Conservation (phyloP, 768 basidiomycete species). For the Paxillus rubicundulus region DNA sequence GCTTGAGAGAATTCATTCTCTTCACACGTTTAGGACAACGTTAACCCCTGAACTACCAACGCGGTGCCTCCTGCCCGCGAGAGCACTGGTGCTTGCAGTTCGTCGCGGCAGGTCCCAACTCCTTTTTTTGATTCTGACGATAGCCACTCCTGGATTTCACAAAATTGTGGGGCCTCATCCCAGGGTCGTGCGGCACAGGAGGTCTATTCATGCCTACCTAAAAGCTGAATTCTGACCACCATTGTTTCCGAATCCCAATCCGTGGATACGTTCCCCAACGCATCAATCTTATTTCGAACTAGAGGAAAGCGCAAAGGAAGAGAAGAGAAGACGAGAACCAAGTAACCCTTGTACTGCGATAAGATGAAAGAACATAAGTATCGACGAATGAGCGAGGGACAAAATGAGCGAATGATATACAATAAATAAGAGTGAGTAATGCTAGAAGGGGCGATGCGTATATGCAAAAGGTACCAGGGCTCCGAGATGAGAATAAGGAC, state of each 20-base stretch:
- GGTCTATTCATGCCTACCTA: no score
- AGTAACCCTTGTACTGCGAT: background rate
- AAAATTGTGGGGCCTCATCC: no score
- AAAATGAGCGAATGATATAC: background rate
- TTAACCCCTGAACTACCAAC: no score
- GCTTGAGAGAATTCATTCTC: no score
- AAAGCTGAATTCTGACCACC: no score
- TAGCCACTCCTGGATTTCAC: no score
- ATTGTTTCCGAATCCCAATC: background rate
- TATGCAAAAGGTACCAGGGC: conserved; percentile 9
- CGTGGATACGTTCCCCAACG: background rate
- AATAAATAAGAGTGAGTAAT: background rate
- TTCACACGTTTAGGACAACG: no score
- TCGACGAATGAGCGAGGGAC: background rate
- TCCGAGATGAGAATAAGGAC: background rate
- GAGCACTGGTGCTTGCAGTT: no score
- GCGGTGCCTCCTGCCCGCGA: no score
- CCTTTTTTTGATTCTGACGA: no score
- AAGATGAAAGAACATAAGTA: background rate
- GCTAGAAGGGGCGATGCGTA: background rate
- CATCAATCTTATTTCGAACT: background rate
- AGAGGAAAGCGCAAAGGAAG: background rate
- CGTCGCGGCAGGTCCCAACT: no score
- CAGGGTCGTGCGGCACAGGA: no score
- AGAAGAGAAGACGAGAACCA: background rate